A percentile compares a stretch with the other conserved stretches of the same genome.
Evolutionary conservation across 169 alveolate species (phyloP).

Genomic region (Cystoisospora suis): DNA sequence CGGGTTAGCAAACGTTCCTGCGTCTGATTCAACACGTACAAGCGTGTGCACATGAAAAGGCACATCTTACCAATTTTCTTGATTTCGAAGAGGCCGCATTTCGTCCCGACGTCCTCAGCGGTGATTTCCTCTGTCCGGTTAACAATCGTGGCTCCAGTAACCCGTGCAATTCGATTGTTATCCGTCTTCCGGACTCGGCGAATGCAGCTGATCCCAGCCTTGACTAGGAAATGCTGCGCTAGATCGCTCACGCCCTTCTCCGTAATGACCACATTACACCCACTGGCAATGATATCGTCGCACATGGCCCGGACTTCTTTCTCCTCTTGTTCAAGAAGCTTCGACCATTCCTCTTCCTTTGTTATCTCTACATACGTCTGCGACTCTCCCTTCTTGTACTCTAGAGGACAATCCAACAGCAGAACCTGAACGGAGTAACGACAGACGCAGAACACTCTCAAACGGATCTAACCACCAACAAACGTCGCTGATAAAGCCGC

Average conservation of each 20-base stretch:
- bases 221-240: conserved; percentile 96
- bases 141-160: conserved; percentile 97
- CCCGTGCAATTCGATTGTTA: conserved; percentile 94
- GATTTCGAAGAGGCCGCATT: conserved; percentile 95
- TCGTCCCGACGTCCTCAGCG: conserved; percentile 90
- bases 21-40: too few species aligned
- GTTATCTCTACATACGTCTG: conserved; percentile 90
- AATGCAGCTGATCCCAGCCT: conserved; percentile 90
- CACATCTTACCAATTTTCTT: conserved; percentile 43
- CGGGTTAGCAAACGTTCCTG: too few species aligned
- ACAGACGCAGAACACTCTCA: neutral
- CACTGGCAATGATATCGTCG: conserved; percentile 92
- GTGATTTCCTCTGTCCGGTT: conserved; percentile 96
- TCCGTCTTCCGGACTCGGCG: conserved; percentile 96
- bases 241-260: conserved; percentile 92
- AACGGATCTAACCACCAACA: neutral
- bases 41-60: too few species aligned
- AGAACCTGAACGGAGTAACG: conserved; percentile 80
- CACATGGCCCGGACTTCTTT: conserved; percentile 96
- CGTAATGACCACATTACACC: conserved; percentile 97
- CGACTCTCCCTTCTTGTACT: conserved; percentile 93
- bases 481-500: neutral
- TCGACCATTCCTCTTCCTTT: conserved; percentile 95
- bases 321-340: conserved; percentile 94
- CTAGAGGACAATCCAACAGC: conserved; percentile 97